Evolutionary conservation across 2,329 filamentous ascomycete species (phyloP).

Genomic region (Fusarium nurragi): DNA sequence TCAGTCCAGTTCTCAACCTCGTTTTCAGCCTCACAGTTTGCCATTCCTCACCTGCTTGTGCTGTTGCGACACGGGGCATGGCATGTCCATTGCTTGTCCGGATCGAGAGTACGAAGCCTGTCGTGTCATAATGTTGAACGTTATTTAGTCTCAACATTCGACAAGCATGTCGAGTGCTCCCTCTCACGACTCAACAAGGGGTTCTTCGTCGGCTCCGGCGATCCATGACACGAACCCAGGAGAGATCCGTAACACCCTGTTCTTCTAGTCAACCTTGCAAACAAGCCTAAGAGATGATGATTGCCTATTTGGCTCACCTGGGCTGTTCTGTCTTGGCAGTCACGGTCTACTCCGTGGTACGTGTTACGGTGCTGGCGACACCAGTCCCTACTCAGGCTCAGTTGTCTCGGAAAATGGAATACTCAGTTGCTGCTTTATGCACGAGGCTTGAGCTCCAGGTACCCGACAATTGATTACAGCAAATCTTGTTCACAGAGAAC

Average conservation of each 20-base stretch:
- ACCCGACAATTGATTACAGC: no score
- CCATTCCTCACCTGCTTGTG: not conserved
- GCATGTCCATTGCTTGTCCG: not conserved
- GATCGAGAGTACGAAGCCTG: not conserved
- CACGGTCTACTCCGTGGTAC: not conserved
- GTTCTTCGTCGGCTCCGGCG: conserved; percentile 15
- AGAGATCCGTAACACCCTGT: conserved; percentile 40
- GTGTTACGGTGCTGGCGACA: not conserved
- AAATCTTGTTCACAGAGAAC: not conserved
- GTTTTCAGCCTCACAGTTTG: conserved; percentile 9
- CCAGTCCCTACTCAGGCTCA: not conserved
- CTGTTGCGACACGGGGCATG: not conserved
- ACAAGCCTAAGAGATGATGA: not conserved
- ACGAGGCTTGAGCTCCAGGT: no score
- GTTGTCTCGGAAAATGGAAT: not conserved
- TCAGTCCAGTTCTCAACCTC: conserved; percentile 16
- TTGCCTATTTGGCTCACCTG: conserved; percentile 12
- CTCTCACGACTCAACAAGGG: conserved; percentile 27
- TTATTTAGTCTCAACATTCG: not conserved
- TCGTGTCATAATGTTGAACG: not conserved
- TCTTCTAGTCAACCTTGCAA: conserved; percentile 17
- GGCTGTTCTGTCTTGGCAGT: not conserved
- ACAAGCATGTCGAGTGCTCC: not conserved
- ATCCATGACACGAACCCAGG: conserved; percentile 33
- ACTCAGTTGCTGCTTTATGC: not conserved